These are phyloP conservation scores for Oryza glumipatula DNA, from an alignment of 176 grass and related monocot genomes.

Conservation along the genomic window DNA sequence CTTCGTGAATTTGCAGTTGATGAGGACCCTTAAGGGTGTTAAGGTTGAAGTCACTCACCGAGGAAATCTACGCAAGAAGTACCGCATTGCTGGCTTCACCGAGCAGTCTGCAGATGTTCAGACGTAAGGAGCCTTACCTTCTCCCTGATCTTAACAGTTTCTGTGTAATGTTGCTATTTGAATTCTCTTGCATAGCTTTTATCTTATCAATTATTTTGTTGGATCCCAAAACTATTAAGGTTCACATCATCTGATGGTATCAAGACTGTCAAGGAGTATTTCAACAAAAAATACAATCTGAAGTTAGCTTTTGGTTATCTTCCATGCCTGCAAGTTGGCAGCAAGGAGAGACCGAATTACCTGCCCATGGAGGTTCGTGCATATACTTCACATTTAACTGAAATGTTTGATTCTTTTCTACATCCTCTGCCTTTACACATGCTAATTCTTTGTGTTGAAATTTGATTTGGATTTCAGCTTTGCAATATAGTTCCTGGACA, in stretches of 20 bases:
- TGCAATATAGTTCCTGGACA: constrained; percentile 69
- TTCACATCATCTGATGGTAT: constrained; percentile 29
- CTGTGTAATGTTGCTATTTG: neutral
- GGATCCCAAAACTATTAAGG: constrained; percentile 26
- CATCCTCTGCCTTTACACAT: neutral
- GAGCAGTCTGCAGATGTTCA: neutral
- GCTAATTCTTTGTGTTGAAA: constrained; percentile 8
- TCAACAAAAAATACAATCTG: constrained; percentile 54
- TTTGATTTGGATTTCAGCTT: constrained; percentile 44
- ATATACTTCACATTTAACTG: constrained; percentile 32
- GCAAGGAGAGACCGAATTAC: constrained; percentile 58
- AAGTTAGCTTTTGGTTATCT: constrained; percentile 49
- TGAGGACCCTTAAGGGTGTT: constrained; percentile 56
- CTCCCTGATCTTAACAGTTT: neutral
- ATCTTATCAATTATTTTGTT: constrained; percentile 22
- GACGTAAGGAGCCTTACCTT: constrained; percentile 36
- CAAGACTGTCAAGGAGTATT: constrained; percentile 56
- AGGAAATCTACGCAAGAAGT: constrained; percentile 35
- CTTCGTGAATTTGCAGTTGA: constrained; percentile 48
- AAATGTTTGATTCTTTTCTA: neutral
- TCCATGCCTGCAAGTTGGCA: constrained; percentile 75
- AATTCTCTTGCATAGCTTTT: neutral
- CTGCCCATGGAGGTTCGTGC: constrained; percentile 77
- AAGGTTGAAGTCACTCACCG: constrained; percentile 67
- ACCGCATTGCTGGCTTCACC: constrained; percentile 47